phyloP scores from a whole-genome alignment of 352 stramenopile species.

The Pythium aquatile region DNA sequence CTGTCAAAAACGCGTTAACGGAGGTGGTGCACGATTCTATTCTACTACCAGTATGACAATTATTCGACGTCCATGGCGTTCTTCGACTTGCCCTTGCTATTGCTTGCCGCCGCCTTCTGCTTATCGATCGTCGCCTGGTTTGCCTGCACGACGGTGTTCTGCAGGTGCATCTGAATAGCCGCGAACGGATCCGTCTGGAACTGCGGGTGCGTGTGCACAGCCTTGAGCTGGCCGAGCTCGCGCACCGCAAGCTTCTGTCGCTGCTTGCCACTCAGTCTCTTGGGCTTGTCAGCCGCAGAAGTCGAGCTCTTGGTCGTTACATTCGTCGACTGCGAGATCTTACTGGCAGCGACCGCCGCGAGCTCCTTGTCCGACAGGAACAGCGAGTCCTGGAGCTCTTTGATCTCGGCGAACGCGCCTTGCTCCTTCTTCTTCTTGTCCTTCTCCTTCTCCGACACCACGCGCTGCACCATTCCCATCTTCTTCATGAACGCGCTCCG shows the following conservation, averaged over 20 bases:
- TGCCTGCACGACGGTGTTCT: conserved; percentile 82
- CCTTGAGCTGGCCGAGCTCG: conserved; percentile 81
- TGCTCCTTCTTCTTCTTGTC: conserved; percentile 44
- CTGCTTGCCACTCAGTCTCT: conserved; percentile 76
- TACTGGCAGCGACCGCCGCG: conserved; percentile 20
- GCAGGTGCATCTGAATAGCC: conserved; percentile 82
- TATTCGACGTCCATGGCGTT: conserved; percentile 33
- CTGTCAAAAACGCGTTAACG: too few species aligned
- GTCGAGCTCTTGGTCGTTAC: conserved; percentile 21
- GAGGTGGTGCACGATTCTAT: too few species aligned
- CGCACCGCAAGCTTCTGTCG: conserved; percentile 81
- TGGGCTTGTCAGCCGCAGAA: conserved; percentile 20
- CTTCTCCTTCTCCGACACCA: conserved; percentile 51
- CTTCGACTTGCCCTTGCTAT: conserved; percentile 7
- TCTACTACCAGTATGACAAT: neutral
- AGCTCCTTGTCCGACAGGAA: conserved; percentile 54
- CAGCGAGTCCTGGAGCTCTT: conserved; percentile 68
- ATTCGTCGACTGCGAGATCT: conserved; percentile 31
- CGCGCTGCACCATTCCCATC: conserved; percentile 79
- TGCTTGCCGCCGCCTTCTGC: conserved; percentile 9
- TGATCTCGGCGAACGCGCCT: conserved; percentile 69
- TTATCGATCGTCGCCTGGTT: conserved; percentile 58
- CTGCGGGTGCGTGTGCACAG: conserved; percentile 76
- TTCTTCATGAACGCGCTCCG: conserved; percentile 82
- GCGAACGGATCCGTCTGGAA: conserved; percentile 85